Base-by-base conservation (phyloP, 805 yeast genomes). In the Barnettozyma populi region DNA sequence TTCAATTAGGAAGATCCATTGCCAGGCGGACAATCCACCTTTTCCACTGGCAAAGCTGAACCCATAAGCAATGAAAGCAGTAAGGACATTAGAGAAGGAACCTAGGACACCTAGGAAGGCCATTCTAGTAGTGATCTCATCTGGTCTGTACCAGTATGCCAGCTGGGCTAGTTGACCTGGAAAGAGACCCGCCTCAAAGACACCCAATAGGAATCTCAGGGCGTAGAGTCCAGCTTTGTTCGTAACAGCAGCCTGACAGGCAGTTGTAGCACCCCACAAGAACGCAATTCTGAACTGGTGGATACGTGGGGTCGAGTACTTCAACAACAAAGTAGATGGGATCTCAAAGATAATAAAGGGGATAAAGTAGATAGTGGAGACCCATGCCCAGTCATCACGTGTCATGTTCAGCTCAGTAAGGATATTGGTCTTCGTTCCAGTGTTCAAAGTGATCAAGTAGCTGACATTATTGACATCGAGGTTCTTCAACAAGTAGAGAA, bases 11-110 rank as follows among this genome's bases (percentile, higher is more conserved):
- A 52, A 57, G 45, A 55, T 46, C 57, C 57, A 57, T 46, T 50
- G 45, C 59, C 59, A 57, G 2, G 52, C 53, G 27, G 45, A 43
- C 14, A 50, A 36, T 8, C 49, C 47, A 19, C 52, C 52, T 11
- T 46, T 48, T 27, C 56, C 58, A 25, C 43, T 31, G 39, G 55
- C 48, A 43, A 40, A 47, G 19, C 51, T 43, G 14, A 57, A 41
- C 2, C 56, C 60, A 47, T 55, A 57, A 4, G 64, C 59, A n/a
- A 61, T 31, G 14, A 59, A 41, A 1, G 62, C 65, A 13, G 58
- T 45, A 10, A 61, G 37, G 11, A 60, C 56, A 20, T 56, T 56
- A 16, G 64, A 52, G 27, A 63, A 43, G 35, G 57, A 52, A 7
- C 63, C 62, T 5, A 54, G 51, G 8, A 52, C 54, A 37, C 53